phyloP scores from a whole-genome alignment of 768 basidiomycete species.

The Trametes elegans region DNA sequence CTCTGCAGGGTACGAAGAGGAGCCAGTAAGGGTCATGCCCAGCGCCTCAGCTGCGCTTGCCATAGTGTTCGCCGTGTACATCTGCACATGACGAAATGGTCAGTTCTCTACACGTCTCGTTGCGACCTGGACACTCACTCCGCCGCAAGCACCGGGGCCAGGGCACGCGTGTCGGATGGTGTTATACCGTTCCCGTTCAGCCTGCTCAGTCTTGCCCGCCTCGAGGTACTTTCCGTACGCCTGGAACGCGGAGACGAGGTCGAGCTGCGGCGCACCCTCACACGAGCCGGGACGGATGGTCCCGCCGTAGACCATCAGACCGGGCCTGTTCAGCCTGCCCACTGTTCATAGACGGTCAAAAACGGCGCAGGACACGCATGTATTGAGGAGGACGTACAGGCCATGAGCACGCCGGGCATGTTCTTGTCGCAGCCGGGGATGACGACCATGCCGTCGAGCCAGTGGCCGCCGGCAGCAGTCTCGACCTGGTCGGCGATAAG shows the following conservation, averaged over 20 bases:
- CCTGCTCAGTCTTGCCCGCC: constrained; percentile 79
- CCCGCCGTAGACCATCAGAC: constrained; percentile 97
- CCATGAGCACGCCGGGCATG: constrained; percentile 99
- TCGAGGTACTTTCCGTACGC: constrained; percentile 94
- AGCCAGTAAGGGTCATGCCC: constrained; percentile 95
- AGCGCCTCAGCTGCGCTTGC: constrained; percentile 92
- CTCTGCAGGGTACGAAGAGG: constrained; percentile 95
- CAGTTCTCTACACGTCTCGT: too few species aligned
- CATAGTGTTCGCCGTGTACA: constrained; percentile 99
- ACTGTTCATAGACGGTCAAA: constrained; percentile 43
- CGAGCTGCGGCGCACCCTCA: constrained; percentile 81
- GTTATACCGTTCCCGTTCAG: constrained; percentile 81
- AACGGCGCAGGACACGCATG: neutral
- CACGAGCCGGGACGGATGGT: constrained; percentile 93
- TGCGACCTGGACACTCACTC: constrained; percentile 58
- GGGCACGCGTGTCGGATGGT: constrained; percentile 94
- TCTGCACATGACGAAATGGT: constrained; percentile 48
- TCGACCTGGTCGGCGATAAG: constrained; percentile 98
- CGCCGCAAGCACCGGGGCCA: constrained; percentile 97
- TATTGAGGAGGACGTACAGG: constrained; percentile 54
- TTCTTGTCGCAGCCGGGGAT: constrained; percentile 99
- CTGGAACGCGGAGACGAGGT: constrained; percentile 97
- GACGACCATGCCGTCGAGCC: constrained; percentile 97
- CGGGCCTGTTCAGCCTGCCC: constrained; percentile 92
- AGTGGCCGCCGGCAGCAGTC: constrained; percentile 93